Evolutionary conservation across 331 rosid genomes (phyloP).

Genomic region (Acacia concinna): DNA sequence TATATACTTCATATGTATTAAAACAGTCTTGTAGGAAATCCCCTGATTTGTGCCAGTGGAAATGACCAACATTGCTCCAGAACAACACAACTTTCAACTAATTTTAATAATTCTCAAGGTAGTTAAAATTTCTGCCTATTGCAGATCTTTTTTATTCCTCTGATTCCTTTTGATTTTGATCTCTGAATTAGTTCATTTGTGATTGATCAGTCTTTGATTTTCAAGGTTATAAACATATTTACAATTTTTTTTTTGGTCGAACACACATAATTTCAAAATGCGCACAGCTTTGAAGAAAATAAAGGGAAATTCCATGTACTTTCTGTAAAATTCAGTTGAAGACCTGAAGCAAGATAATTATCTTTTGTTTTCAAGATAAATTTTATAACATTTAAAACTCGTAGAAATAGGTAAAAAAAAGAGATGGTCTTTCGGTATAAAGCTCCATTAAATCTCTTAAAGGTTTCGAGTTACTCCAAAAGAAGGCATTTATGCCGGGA

Average conservation of each 20-base stretch:
- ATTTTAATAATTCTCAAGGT: slow-evolving; percentile 62
- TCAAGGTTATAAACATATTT: neutral
- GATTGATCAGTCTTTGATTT: neutral
- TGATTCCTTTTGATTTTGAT: neutral
- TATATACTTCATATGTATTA: slow-evolving; percentile 33
- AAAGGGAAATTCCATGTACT: too few relatives aligned
- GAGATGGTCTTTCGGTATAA: too few relatives aligned
- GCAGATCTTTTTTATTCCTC: slow-evolving; percentile 5
- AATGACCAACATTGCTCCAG: slow-evolving; percentile 56
- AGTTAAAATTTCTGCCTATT: slow-evolving; percentile 38
- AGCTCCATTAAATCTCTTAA: too few relatives aligned
- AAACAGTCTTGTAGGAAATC: slow-evolving; percentile 76
- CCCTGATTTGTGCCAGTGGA: slow-evolving; percentile 68
- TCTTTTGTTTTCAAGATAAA: neutral
- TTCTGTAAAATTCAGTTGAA: too few relatives aligned
- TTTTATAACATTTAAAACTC: too few relatives aligned
- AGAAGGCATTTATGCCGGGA: too few relatives aligned
- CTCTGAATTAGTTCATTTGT: neutral
- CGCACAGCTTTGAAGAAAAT: neutral
- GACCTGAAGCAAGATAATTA: too few relatives aligned
- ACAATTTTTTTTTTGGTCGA: neutral
- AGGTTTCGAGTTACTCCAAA: too few relatives aligned
- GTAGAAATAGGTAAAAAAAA: too few relatives aligned
- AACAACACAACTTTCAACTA: slow-evolving; percentile 41
- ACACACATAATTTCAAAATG: neutral